phyloP scores from a whole-genome alignment of 495 filamentous ascomycete species.

The Neurospora intermedia region DNA sequence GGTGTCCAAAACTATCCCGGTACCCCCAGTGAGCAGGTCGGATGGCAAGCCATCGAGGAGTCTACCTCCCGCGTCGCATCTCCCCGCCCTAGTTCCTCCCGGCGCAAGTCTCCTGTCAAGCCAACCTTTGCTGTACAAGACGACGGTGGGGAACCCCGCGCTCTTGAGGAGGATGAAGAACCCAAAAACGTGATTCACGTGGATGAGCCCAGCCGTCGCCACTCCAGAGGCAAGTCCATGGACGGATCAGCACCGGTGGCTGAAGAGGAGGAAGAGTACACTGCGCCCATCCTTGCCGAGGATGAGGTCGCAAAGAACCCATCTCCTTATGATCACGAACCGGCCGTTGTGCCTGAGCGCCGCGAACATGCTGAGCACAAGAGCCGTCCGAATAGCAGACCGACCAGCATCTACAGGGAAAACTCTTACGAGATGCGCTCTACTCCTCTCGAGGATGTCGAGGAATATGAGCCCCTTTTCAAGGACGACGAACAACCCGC shows the following conservation, averaged over 20 bases:
- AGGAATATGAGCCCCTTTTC: slow-evolving; percentile 93
- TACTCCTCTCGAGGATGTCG: slow-evolving; percentile 77
- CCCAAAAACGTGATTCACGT: slow-evolving; percentile 53
- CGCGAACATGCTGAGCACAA: slow-evolving; percentile 43
- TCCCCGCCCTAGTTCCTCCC: slow-evolving; percentile 44
- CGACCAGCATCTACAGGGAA: slow-evolving; percentile 45
- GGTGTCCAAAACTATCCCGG: slow-evolving; percentile 40
- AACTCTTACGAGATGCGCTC: slow-evolving; percentile 36
- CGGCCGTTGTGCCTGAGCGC: slow-evolving; percentile 61
- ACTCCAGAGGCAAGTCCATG: slow-evolving; percentile 49
- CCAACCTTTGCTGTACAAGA: slow-evolving; percentile 12
- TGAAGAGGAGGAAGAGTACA: slow-evolving; percentile 38
- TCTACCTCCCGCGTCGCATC: slow-evolving; percentile 60
- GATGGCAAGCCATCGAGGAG: slow-evolving; percentile 70
- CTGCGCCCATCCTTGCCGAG: slow-evolving; percentile 77
- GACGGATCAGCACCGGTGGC: slow-evolving; percentile 30
- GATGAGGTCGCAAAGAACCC: slow-evolving; percentile 82
- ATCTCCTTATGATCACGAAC: slow-evolving; percentile 38
- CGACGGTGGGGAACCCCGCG: slow-evolving; percentile 14
- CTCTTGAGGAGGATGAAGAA: slow-evolving; percentile 34
- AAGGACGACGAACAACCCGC: slow-evolving; percentile 60
- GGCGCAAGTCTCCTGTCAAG: slow-evolving; percentile 18
- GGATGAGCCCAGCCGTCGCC: slow-evolving; percentile 53
- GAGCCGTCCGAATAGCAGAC: slow-evolving; percentile 65
- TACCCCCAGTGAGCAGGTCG: slow-evolving; percentile 70